phyloP scores from a whole-genome alignment of 108 stramenopile genomes.

The Stephanodiscus minutulus region DNA sequence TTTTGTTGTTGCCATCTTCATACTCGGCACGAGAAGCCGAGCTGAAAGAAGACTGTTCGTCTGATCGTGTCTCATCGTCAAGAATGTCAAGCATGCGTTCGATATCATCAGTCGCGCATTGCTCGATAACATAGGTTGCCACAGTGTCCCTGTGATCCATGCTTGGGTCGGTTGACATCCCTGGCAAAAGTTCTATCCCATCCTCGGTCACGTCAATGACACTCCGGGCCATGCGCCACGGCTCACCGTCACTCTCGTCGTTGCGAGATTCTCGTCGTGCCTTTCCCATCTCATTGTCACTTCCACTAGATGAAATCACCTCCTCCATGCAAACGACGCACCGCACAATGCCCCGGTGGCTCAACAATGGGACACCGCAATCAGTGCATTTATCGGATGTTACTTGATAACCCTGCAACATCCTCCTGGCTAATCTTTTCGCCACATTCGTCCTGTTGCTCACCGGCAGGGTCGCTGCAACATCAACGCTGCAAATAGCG shows the following conservation, averaged over 20 bases:
- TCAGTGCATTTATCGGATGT: neutral
- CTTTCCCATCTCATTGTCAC: neutral
- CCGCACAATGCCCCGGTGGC: neutral
- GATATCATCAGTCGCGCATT: neutral
- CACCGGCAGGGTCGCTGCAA: neutral
- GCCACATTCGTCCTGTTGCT: constrained; percentile 2
- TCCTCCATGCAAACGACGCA: constrained; percentile 16
- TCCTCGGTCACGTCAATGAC: neutral
- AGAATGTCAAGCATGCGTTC: neutral
- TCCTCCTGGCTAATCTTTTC: constrained; percentile 7
- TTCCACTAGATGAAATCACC: neutral
- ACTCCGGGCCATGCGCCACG: neutral
- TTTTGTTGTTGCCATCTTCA: neutral
- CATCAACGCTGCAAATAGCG: too few species aligned
- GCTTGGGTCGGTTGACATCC: neutral
- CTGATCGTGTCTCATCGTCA: constrained; percentile 1
- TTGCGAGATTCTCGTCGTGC: constrained; percentile 9
- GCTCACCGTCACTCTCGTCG: neutral
- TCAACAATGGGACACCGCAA: constrained; percentile 19
- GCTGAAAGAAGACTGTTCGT: neutral
- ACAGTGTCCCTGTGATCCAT: too few species aligned
- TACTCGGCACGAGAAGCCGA: neutral
- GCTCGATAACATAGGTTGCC: neutral
- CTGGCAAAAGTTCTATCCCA: constrained; percentile 3
- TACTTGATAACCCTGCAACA: constrained; percentile 14